A percentile compares a stretch with the other conserved stretches of the same genome.
Conservation (phyloP, 306 rosid species). For the Sechiopsis laciniata region DNA sequence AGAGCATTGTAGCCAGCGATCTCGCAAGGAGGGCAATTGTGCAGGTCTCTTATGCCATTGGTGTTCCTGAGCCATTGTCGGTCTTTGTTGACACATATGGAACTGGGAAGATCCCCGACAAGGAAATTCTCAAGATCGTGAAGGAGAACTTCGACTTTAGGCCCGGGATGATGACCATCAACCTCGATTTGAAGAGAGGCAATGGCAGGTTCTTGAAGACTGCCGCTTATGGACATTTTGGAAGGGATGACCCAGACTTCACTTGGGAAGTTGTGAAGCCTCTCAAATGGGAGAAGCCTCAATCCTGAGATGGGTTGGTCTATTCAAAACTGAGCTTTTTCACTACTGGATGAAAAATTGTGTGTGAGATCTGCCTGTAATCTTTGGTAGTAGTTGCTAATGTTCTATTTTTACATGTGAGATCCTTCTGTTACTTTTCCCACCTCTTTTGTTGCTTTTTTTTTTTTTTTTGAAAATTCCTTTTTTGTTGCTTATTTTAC, state of each 20-base stretch:
- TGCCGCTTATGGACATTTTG: constrained; percentile 24
- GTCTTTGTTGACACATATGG: constrained; percentile 24
- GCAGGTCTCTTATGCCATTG: constrained; percentile 25
- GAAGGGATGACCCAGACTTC: constrained; percentile 34
- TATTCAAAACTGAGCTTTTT: background rate
- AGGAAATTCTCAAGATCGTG: constrained; percentile 20
- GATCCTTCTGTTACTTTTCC: background rate
- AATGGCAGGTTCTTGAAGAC: constrained; percentile 30
- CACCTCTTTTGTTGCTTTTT: background rate
- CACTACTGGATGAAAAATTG: constrained; percentile 9
- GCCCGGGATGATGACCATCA: constrained; percentile 47
- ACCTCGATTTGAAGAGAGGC: constrained; percentile 52
- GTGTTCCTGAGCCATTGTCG: constrained; percentile 23
- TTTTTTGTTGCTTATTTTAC: background rate
- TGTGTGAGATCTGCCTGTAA: constrained; percentile 10
- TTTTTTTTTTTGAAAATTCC: too few species aligned
- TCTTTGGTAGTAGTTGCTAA: constrained; percentile 4
- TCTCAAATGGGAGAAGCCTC: constrained; percentile 41
- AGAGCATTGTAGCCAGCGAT: constrained; percentile 21
- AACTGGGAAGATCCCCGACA: constrained; percentile 22
- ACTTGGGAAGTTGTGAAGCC: constrained; percentile 61
- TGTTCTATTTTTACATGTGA: background rate
- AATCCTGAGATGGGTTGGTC: constrained; percentile 10
- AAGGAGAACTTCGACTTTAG: constrained; percentile 24
- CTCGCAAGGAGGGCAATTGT: constrained; percentile 23